phyloP scores from a whole-genome alignment of 805 yeast species.

The Suhomyces sp. region DNA sequence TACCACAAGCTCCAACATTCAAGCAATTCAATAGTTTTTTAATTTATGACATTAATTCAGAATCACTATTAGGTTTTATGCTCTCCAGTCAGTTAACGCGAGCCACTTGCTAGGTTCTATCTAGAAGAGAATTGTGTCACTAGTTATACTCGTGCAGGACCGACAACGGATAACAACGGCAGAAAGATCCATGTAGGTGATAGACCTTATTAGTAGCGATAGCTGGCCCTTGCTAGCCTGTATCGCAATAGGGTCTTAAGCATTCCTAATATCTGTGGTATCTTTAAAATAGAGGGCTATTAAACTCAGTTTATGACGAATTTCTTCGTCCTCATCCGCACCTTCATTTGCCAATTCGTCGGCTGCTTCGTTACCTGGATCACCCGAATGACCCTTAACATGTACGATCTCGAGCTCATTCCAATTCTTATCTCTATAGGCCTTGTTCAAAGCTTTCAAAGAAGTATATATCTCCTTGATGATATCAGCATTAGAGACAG shows the following conservation, averaged over 20 bases:
- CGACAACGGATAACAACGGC: too few relatives aligned
- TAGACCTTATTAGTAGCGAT: too few relatives aligned
- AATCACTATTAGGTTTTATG: too few relatives aligned
- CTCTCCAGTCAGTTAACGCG: too few relatives aligned
- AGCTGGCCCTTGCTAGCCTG: not conserved
- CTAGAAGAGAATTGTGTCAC: too few relatives aligned
- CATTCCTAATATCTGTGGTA: not conserved
- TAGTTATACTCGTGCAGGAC: too few relatives aligned
- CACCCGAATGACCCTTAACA: slow-evolving; percentile 72
- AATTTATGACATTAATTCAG: not conserved
- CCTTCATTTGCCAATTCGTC: slow-evolving; percentile 62
- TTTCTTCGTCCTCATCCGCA: slow-evolving; percentile 5
- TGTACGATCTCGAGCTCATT: slow-evolving; percentile 48
- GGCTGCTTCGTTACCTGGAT: slow-evolving; percentile 71
- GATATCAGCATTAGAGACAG: slow-evolving; percentile 53
- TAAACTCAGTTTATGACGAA: too few relatives aligned
- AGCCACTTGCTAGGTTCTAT: not conserved
- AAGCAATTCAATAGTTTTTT: not conserved
- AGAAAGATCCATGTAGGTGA: too few relatives aligned
- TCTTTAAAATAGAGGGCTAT: too few relatives aligned
- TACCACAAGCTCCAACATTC: slow-evolving; percentile 9
- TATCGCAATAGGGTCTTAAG: not conserved
- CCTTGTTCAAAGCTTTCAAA: slow-evolving; percentile 32
- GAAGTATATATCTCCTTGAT: slow-evolving; percentile 32
- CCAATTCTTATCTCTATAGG: slow-evolving; percentile 32